Conservation (phyloP, 495 filamentous ascomycete species). For the Podospora comata region DNA sequence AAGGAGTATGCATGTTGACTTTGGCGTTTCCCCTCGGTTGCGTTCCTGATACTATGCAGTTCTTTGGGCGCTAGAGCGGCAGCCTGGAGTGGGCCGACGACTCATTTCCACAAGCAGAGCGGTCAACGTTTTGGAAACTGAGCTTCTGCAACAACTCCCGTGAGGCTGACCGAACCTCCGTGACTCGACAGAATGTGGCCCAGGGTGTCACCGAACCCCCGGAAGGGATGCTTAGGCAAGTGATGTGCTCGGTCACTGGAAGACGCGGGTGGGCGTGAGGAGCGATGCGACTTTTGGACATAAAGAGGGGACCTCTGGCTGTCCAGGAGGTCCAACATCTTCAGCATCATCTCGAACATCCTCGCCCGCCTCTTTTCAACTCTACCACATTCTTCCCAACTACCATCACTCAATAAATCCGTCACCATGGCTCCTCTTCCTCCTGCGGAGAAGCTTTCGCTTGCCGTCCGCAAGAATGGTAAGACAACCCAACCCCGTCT, state of each 20-base stretch:
- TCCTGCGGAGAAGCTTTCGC: conserved; percentile 51
- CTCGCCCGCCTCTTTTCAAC: background rate
- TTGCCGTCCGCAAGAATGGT: conserved; percentile 53
- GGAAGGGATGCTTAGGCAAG: background rate
- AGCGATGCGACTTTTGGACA: background rate
- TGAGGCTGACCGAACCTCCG: background rate
- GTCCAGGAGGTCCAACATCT: background rate
- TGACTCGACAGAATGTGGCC: background rate
- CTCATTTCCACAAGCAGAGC: conserved; percentile 19
- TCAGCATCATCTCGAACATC: conserved; percentile 4
- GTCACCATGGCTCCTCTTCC: conserved; percentile 39
- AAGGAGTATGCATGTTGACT: background rate
- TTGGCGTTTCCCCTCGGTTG: background rate
- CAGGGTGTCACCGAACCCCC: background rate
- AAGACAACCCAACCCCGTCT: conserved; percentile 11
- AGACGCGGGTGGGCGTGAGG: background rate
- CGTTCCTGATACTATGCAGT: background rate
- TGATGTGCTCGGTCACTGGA: background rate
- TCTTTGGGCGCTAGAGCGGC: background rate
- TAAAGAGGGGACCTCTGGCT: background rate
- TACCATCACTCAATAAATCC: background rate
- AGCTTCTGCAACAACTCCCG: background rate
- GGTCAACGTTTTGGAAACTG: conserved; percentile 15
- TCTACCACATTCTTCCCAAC: background rate
- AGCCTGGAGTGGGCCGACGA: background rate